phyloP scores from a whole-genome alignment of 495 filamentous ascomycete species.

The Tuber umbilicatum region DNA sequence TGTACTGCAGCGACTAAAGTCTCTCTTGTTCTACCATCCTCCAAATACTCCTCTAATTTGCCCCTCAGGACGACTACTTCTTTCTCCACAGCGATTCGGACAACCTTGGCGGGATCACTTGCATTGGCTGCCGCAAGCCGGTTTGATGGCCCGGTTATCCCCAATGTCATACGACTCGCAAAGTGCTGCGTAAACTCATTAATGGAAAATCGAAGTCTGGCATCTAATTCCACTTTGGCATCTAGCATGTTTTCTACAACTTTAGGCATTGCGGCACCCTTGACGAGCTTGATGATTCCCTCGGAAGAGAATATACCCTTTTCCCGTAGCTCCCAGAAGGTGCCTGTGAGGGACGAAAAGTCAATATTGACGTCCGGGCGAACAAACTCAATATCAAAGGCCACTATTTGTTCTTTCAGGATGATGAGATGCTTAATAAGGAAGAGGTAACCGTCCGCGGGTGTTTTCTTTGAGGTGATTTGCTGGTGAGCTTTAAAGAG shows the following conservation, averaged over 20 bases:
- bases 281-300: conserved; percentile 55
- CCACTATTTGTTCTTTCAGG: conserved; percentile 70
- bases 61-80: conserved; percentile 31
- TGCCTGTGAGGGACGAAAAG: conserved; percentile 61
- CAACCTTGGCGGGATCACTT: conserved; percentile 29
- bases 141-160: conserved; percentile 26
- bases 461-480: conserved; percentile 49
- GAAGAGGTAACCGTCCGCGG: conserved; percentile 61
- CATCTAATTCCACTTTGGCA: conserved; percentile 51
- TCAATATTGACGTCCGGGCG: conserved; percentile 60
- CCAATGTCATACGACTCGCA: conserved; percentile 35
- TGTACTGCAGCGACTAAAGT: conserved; percentile 57
- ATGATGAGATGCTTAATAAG: conserved; percentile 67
- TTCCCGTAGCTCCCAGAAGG: conserved; percentile 66
- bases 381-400: conserved; percentile 67
- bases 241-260: conserved; percentile 64
- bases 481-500: conserved; percentile 54
- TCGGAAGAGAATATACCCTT: conserved; percentile 64
- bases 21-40: conserved; percentile 56
- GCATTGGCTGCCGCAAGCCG: conserved; percentile 25
- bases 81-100: conserved; percentile 25
- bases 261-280: conserved; percentile 54
- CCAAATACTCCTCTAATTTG: conserved; percentile 55
- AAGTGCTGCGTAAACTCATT: conserved; percentile 34
- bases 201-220: conserved; percentile 41